Conservation (phyloP, 805 yeast genomes). For the Lipomyces starkeyi region DNA sequence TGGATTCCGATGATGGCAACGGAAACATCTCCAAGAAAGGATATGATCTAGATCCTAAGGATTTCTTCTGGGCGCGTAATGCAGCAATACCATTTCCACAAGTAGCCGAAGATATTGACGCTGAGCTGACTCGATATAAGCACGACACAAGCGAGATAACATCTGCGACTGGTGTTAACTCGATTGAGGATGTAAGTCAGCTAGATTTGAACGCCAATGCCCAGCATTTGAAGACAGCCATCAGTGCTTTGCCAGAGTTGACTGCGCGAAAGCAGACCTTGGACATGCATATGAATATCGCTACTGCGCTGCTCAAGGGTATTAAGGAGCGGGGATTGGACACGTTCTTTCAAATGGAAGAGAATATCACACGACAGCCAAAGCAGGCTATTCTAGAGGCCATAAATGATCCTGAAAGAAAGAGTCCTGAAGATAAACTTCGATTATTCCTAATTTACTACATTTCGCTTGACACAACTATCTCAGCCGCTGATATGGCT, state of each 20-base stretch:
- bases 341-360: slow-evolving; percentile 92
- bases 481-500: slow-evolving; percentile 57
- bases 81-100: slow-evolving; percentile 94
- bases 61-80: slow-evolving; percentile 88
- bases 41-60: slow-evolving; percentile 90
- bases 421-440: slow-evolving; percentile 69
- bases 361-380: slow-evolving; percentile 59
- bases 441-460: slow-evolving; percentile 86
- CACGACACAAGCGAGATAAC: slow-evolving; percentile 88
- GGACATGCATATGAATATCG: slow-evolving; percentile 96
- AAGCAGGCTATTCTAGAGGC: slow-evolving; percentile 61
- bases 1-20: slow-evolving; percentile 50
- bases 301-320: slow-evolving; percentile 80
- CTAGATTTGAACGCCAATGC: slow-evolving; percentile 46
- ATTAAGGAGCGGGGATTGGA: slow-evolving; percentile 87
- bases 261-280: slow-evolving; percentile 85
- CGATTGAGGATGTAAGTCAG: slow-evolving; percentile 72
- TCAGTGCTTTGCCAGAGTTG: slow-evolving; percentile 88
- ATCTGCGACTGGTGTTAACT: slow-evolving; percentile 70
- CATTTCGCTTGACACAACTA: slow-evolving; percentile 52
- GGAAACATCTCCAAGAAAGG: slow-evolving; percentile 53
- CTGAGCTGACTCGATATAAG: slow-evolving; percentile 79
- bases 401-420: slow-evolving; percentile 62
- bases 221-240: slow-evolving; percentile 63
- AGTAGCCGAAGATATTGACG: slow-evolving; percentile 96